These are phyloP conservation scores for Leccinum variicolor DNA, from an alignment of 768 basidiomycete species.

Conservation along the genomic window DNA sequence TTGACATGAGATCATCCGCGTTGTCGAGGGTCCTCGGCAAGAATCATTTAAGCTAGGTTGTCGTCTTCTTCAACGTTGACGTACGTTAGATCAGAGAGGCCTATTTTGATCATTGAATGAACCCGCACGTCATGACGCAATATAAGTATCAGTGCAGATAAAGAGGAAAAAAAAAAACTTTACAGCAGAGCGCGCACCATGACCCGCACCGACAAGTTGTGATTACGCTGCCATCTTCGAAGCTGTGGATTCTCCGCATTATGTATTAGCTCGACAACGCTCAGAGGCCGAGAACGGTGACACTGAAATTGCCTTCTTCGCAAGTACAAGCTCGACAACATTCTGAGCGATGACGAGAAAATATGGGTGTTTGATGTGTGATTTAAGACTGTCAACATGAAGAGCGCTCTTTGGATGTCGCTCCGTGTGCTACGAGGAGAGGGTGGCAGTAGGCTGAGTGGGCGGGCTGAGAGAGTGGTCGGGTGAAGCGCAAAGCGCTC, in stretches of 20 bases:
- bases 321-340: conserved; percentile 23
- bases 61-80: conserved; percentile 21
- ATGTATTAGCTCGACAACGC: conserved; percentile 34
- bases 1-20: background rate
- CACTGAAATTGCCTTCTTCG: conserved; percentile 19
- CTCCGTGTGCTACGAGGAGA: too few relatives aligned
- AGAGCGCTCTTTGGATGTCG: too few relatives aligned
- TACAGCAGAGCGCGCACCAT: conserved; percentile 47
- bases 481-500: too few relatives aligned
- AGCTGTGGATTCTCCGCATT: conserved; percentile 26
- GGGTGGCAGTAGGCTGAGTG: too few relatives aligned
- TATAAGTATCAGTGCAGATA: background rate
- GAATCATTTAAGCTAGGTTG: conserved; percentile 36
- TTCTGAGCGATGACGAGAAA: too few relatives aligned
- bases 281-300: conserved; percentile 37
- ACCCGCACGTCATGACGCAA: conserved; percentile 29
- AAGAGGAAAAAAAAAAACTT: conserved; percentile 2
- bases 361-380: too few relatives aligned
- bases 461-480: too few relatives aligned
- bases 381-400: too few relatives aligned
- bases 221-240: conserved; percentile 44
- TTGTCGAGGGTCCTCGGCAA: conserved; percentile 42
- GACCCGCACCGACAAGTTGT: conserved; percentile 45
- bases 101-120: conserved; percentile 38
- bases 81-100: conserved; percentile 42